phyloP scores from a whole-genome alignment of 2,329 filamentous ascomycete species.

The Pseudogymnoascus destructans region DNA sequence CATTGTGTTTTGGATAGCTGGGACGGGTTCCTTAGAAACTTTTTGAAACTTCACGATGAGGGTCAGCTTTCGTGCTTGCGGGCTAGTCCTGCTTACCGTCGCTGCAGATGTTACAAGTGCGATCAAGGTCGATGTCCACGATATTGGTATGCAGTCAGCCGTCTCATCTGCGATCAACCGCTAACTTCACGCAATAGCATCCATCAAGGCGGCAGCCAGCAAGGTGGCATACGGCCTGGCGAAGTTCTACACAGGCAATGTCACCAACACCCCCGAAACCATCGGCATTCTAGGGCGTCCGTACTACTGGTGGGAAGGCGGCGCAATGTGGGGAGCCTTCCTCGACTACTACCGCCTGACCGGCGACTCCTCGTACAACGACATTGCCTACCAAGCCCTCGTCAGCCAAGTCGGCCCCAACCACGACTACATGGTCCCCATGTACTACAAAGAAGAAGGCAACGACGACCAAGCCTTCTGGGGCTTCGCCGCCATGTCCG shows the following conservation, averaged over 20 bases:
- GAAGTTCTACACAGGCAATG: constrained; percentile 51
- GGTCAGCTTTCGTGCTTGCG: neutral
- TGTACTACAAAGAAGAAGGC: constrained; percentile 46
- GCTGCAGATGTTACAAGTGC: neutral
- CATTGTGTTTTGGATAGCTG: neutral
- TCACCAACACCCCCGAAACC: constrained; percentile 38
- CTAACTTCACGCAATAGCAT: constrained; percentile 32
- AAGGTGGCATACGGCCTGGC: constrained; percentile 48
- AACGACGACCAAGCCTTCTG: constrained; percentile 69
- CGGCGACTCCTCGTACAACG: constrained; percentile 47
- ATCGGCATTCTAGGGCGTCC: constrained; percentile 51
- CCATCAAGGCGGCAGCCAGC: constrained; percentile 47
- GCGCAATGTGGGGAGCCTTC: constrained; percentile 53
- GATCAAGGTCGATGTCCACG: neutral
- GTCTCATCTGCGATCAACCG: neutral
- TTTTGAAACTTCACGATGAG: constrained; percentile 1
- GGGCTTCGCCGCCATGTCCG: constrained; percentile 53
- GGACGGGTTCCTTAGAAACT: neutral
- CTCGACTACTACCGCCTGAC: constrained; percentile 59
- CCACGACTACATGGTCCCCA: constrained; percentile 46
- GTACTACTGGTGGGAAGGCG: constrained; percentile 49
- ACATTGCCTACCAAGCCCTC: constrained; percentile 44
- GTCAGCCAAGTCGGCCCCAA: constrained; percentile 45
- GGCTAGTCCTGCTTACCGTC: constrained; percentile 2
- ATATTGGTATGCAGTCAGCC: neutral